These are phyloP conservation scores for Trypanosomatidae sp. DNA, from an alignment of 208 protist genomes.

Conservation along the genomic window DNA sequence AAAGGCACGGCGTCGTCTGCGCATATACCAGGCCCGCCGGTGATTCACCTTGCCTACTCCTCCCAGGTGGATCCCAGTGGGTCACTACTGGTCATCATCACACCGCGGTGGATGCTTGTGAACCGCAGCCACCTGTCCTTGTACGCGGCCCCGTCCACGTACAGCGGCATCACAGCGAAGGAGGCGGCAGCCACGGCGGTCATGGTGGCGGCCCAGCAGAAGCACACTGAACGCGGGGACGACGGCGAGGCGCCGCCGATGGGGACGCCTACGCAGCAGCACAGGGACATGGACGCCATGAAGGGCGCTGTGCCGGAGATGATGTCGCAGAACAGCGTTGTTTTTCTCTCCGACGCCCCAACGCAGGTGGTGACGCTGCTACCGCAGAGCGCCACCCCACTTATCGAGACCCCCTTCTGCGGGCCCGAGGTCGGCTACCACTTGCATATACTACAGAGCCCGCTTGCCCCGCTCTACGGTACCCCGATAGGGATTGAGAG, in stretches of 20 bases:
- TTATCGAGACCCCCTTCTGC: constrained; percentile 54
- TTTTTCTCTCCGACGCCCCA: constrained; percentile 25
- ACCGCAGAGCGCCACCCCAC: constrained; percentile 47
- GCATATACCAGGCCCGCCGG: constrained; percentile 5
- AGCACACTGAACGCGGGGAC: constrained; percentile 7
- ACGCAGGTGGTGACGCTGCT: constrained; percentile 31
- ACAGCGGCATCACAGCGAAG: constrained; percentile 37
- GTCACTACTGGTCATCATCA: constrained; percentile 66
- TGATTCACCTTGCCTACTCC: constrained; percentile 76
- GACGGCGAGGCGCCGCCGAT: constrained; percentile 1
- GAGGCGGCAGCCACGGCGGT: constrained; percentile 31
- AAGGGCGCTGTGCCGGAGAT: constrained; percentile 29
- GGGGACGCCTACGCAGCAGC: constrained; percentile 16
- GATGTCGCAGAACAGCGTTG: constrained; percentile 14
- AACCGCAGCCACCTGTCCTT: constrained; percentile 69
- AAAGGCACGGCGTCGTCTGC: constrained; percentile 1
- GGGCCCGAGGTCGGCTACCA: constrained; percentile 56
- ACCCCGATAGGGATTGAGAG: constrained; percentile 76
- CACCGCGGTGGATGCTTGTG: constrained; percentile 83
- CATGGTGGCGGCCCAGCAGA: constrained; percentile 27
- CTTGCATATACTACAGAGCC: constrained; percentile 60
- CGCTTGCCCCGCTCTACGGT: constrained; percentile 49
- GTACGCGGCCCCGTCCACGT: constrained; percentile 51
- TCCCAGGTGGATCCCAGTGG: constrained; percentile 58
- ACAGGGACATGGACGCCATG: constrained; percentile 32